Base-by-base conservation (phyloP, 208 protist species). In the Acanthamoeba healyi region DNA sequence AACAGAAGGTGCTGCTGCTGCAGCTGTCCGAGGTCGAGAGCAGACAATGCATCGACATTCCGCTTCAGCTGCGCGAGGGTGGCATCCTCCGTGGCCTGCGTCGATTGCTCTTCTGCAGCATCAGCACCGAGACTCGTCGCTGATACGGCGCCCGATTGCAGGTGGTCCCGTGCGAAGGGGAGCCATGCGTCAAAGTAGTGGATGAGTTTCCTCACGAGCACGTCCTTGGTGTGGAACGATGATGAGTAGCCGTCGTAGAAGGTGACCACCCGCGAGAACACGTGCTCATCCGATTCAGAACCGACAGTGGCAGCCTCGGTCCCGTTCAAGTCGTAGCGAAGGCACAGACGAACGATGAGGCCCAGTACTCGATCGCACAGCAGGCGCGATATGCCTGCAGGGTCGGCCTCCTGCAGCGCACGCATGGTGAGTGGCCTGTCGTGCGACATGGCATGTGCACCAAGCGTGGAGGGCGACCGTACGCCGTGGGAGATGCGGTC, bases 401-500 rank as follows among this genome's bases (percentile, higher is more conserved):
- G 86, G 49, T 92, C 54, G n/a, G 58, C 58, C 72, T 92, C 86
- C 86, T 92, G 54, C 14, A 49, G 12, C 44, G 44, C 44, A 49
- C 44, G 44, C 44, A 49, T 12, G 44, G 3, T 9, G 32, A 49
- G 38, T 3, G 14, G 17, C 10, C 38, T 22, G n/a, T 89, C 9
- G 34, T 15, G 34, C 17, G 54, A 63, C 24, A 10, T 32, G 36
- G 49, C 5, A 89, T 89, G 34, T 9, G n/a, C 4, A 15, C 9
- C 61, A 70, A 10, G 32, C 32, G 7, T 26, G n/a, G 61, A 15
- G 3, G 54, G 10, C 36, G 19, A n/a, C n/a, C n/a, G n/a, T 74
- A 92, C 86, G 24, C 86, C 86, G 72, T 92, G 86, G 10, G 86
- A 92, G 38, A 92, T 92, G 34, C 86, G 86, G 38, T 92, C 86